Evolutionary conservation across 169 alveolate species (phyloP).

Genomic region (Plasmodium gaboni): DNA sequence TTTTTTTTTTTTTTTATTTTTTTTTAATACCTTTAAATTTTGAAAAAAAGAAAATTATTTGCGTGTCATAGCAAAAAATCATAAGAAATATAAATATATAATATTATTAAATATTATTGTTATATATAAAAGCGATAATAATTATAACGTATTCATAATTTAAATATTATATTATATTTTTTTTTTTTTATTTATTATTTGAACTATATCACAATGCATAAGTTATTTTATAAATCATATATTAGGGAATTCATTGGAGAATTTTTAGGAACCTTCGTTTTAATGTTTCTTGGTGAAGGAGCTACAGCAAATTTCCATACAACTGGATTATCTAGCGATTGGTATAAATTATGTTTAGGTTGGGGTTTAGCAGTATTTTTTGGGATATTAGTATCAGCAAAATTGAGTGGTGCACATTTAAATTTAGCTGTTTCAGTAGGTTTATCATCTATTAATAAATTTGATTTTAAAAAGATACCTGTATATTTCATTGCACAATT

Average conservation of each 20-base stretch:
- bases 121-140: no score
- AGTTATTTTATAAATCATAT: background rate
- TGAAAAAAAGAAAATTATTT: no score
- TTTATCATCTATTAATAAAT: slow-evolving; percentile 39
- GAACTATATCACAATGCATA: slow-evolving; percentile 21
- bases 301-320: slow-evolving; percentile 57
- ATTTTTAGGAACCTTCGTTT: slow-evolving; percentile 61
- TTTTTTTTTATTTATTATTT: slow-evolving; percentile 9
- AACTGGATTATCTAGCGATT: slow-evolving; percentile 18
- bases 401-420: slow-evolving; percentile 78
- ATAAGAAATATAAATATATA: no score
- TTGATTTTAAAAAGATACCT: slow-evolving; percentile 72
- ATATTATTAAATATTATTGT: no score
- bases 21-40: no score
- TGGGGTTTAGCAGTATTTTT: slow-evolving; percentile 77
- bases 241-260: slow-evolving; percentile 67
- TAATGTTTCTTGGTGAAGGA: slow-evolving; percentile 77
- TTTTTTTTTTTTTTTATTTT: no score
- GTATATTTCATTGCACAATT: slow-evolving; percentile 70
- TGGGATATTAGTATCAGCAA: slow-evolving; percentile 65
- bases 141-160: no score
- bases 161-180: no score
- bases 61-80: no score
- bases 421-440: slow-evolving; percentile 75
- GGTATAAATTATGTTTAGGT: slow-evolving; percentile 72